Percentiles rank a stretch among this genome's conserved stretches.
These are phyloP conservation scores for Candida odintsovae DNA, from an alignment of 805 yeast genomes.

Conservation along the genomic window DNA sequence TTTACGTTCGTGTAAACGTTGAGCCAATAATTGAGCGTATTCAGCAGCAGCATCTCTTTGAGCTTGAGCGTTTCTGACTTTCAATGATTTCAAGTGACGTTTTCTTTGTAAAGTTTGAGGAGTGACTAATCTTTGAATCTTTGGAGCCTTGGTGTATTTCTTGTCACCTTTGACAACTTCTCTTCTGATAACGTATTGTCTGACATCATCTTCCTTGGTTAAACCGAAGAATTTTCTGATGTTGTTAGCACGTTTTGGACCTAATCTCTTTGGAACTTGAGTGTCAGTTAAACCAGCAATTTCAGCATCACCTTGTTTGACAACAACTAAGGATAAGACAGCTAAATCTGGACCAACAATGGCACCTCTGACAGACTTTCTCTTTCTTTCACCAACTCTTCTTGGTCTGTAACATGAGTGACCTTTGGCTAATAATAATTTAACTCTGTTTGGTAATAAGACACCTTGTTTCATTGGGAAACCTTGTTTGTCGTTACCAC, in stretches of 20 bases:
- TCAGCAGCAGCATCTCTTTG: constrained; percentile 99
- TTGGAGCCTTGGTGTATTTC: constrained; percentile 99
- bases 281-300: constrained; percentile 94
- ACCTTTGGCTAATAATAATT: constrained; percentile 85
- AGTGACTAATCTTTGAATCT: constrained; percentile 98
- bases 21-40: constrained; percentile 97
- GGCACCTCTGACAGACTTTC: constrained; percentile 99
- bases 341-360: constrained; percentile 95
- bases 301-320: constrained; percentile 96
- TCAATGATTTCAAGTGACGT: constrained; percentile 91
- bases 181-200: constrained; percentile 93
- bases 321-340: constrained; percentile 85
- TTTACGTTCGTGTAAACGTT: constrained; percentile 97
- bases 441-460: constrained; percentile 98
- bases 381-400: constrained; percentile 99
- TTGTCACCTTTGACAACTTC: constrained; percentile 97
- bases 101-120: constrained; percentile 99
- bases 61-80: constrained; percentile 95
- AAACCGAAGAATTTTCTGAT: constrained; percentile 99
- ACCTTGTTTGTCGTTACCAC: constrained; percentile 99
- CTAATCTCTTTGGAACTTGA: constrained; percentile 97
- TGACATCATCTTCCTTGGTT: constrained; percentile 65
- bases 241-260: constrained; percentile 99
- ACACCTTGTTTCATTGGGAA: constrained; percentile 99
- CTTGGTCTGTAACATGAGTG: constrained; percentile 99